Evolutionary conservation across 768 basidiomycete species (phyloP).

Genomic region (Austroboletus festivus): DNA sequence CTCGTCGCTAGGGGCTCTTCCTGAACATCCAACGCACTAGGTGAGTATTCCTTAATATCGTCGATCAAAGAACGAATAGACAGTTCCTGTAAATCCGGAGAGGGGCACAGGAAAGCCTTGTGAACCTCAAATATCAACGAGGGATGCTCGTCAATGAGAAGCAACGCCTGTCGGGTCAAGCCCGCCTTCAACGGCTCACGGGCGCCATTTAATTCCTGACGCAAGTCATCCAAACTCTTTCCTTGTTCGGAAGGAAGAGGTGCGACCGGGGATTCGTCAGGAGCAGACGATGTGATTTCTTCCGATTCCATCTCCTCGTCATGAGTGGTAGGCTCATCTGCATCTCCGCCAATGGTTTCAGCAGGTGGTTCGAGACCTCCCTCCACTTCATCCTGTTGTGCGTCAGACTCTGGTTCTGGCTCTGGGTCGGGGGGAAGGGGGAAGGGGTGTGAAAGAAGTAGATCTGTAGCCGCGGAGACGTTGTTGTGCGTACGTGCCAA

Average conservation of each 20-base stretch:
- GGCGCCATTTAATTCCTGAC: constrained; percentile 58
- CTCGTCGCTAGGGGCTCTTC: constrained; percentile 79
- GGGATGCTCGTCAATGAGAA: constrained; percentile 82
- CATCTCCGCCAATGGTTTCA: constrained; percentile 29
- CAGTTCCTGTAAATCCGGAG: constrained; percentile 54
- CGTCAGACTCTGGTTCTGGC: constrained; percentile 17
- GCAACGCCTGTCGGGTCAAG: constrained; percentile 67
- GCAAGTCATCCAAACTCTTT: constrained; percentile 60
- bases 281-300: constrained; percentile 15
- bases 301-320: constrained; percentile 30
- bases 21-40: constrained; percentile 60
- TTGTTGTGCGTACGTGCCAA: constrained; percentile 85
- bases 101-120: constrained; percentile 70
- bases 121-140: constrained; percentile 88
- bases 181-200: constrained; percentile 63
- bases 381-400: constrained; percentile 13
- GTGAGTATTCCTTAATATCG: constrained; percentile 69
- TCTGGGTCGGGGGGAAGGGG: constrained; percentile 68
- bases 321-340: constrained; percentile 17
- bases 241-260: constrained; percentile 22
- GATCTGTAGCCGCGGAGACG: constrained; percentile 82
- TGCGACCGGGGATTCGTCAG: constrained; percentile 12
- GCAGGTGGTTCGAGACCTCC: constrained; percentile 25
- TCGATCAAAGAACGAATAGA: constrained; percentile 73
- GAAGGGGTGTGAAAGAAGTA: constrained; percentile 79